Evolutionary conservation across 2,329 filamentous ascomycete genomes (phyloP).

Genomic region (Claviceps pazoutovae): DNA sequence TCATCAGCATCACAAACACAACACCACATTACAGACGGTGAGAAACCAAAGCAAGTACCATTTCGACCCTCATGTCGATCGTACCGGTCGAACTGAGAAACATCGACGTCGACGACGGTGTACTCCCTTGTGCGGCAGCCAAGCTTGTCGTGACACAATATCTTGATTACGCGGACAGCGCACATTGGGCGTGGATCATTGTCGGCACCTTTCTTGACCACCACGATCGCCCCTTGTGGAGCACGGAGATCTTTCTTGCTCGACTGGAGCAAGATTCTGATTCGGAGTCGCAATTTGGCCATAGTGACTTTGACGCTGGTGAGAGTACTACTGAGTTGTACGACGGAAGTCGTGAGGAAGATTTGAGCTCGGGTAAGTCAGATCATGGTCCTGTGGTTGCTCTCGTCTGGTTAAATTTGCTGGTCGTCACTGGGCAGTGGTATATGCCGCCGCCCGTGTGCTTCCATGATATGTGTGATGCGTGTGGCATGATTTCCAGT

Average conservation of each 20-base stretch:
- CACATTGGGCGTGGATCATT: constrained; percentile 32
- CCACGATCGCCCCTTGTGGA: constrained; percentile 28
- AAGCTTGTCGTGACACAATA: constrained; percentile 32
- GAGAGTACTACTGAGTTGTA: constrained; percentile 4
- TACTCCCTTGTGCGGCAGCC: constrained; percentile 30
- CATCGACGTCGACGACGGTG: constrained; percentile 15
- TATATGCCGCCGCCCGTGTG: background rate
- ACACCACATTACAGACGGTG: background rate
- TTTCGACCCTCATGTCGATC: constrained; percentile 9
- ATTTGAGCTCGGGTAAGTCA: constrained; percentile 4
- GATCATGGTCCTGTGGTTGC: constrained; percentile 4
- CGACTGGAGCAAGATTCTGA: constrained; percentile 12
- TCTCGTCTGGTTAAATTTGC: background rate
- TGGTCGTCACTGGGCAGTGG: too few relatives aligned
- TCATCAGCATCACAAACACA: background rate
- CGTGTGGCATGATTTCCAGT: background rate
- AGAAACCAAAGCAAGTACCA: background rate
- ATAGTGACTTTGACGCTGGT: constrained; percentile 9
- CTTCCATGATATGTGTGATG: background rate
- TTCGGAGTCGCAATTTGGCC: constrained; percentile 13
- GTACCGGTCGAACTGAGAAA: constrained; percentile 10
- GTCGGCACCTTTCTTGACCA: constrained; percentile 33
- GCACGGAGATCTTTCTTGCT: constrained; percentile 28
- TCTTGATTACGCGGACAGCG: constrained; percentile 18
- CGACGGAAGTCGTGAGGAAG: constrained; percentile 4